Evolutionary conservation across 2,329 filamentous ascomycete genomes (phyloP), one percentile per base, ranked within the genome.

Genomic region (Cercospora beticola): DNA sequence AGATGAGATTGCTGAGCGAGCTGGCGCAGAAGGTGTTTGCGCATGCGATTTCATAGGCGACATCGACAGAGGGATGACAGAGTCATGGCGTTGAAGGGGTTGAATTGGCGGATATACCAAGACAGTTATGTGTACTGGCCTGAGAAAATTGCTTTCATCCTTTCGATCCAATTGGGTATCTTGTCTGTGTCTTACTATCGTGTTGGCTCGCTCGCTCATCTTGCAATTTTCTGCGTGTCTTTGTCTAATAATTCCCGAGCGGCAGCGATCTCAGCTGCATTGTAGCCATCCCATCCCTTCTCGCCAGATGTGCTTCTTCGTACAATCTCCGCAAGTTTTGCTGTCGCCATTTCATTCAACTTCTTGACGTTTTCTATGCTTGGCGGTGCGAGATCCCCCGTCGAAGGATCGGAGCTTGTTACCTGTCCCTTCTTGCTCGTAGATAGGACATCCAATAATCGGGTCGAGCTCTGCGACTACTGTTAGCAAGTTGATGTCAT

Each of bases 21-120:
- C 81, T 98, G 77, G 94, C 94, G 1, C 89, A 89, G 31, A 94
- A 92, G 80, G 90, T 97, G 1, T 94, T 97, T 78, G 92, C 90
- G 71, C 90, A 93, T 79, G 90, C 90, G 21, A 90, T 92, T 40
- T 62, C 65, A 21, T 68, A 36, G 30, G 66, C 23, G 1, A 49
- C 43, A 54, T 49, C 16, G 65, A 43, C 43, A 56, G 58, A 43
- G 36, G 33, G 18, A 16, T 23, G 16, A 49, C 12, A 52, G 5
- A n/a, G 23, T n/a, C 6, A 36, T 40, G 60, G 60, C 60, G 60
- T 62, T 62, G 52, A 16, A 40, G 8, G 31, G 21, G 9, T 58
- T 63, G 64, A 54, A 33, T 14, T 56, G 26, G 36, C 26, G 63
- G 61, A 69, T 64, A 69, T 71, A 71, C 67, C 67, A 69, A 62